phyloP scores from a whole-genome alignment of 2,329 filamentous ascomycete genomes.

The Myriosclerotinia curreyana region DNA sequence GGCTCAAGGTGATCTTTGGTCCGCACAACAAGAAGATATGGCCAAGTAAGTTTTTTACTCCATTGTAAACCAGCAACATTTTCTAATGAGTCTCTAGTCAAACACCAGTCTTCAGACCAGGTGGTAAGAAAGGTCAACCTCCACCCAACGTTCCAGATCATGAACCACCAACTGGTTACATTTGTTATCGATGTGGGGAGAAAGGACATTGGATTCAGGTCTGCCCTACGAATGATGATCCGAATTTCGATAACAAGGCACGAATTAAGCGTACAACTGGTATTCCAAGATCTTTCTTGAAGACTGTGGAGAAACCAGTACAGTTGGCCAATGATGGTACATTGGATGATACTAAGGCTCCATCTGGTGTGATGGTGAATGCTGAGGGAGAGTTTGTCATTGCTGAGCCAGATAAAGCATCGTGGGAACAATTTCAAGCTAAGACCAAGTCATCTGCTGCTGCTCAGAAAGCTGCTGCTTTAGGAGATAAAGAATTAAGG shows the following conservation, averaged over 20 bases:
- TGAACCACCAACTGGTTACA: constrained; percentile 87
- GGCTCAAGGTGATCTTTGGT: constrained; percentile 87
- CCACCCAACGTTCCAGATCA: constrained; percentile 81
- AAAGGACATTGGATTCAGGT: constrained; percentile 99
- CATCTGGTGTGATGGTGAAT: constrained; percentile 93
- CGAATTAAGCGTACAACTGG: constrained; percentile 95
- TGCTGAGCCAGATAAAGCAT: constrained; percentile 89
- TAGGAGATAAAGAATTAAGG: constrained; percentile 81
- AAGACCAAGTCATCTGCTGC: constrained; percentile 85
- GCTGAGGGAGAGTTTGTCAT: constrained; percentile 97
- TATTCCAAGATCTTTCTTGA: constrained; percentile 91
- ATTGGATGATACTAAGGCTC: constrained; percentile 76
- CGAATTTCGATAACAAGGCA: constrained; percentile 88
- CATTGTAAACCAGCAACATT: constrained; percentile 35
- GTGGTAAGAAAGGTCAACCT: constrained; percentile 46
- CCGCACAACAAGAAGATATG: constrained; percentile 88
- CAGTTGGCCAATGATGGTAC: constrained; percentile 70
- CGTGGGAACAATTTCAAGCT: constrained; percentile 96
- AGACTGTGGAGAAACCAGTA: constrained; percentile 89
- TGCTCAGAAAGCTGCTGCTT: constrained; percentile 71
- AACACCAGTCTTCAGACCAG: constrained; percentile 59
- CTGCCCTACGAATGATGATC: constrained; percentile 97
- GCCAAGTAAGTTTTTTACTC: constrained; percentile 59
- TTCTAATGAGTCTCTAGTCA: constrained; percentile 49
- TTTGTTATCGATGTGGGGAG: constrained; percentile 93